Base-by-base conservation (phyloP, 768 basidiomycete species). In the Psilocybe subaeruginosa region DNA sequence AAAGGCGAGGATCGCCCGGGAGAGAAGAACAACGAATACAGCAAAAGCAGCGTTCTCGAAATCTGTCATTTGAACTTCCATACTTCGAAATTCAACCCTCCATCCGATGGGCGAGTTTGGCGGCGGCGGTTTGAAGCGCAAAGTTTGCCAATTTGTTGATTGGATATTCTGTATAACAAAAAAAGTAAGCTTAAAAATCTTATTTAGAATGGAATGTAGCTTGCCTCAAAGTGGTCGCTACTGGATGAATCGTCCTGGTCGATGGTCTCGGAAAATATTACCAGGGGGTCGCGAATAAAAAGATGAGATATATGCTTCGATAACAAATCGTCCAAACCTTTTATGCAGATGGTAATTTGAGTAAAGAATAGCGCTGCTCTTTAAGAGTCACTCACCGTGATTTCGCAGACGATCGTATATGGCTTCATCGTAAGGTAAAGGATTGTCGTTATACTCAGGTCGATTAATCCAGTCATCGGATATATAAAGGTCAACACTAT, bases 141-240 rank as follows among this genome's bases (percentile, higher is more conserved):
- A 81, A 0, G 97, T 98, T 77, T 99, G 97, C 97, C 97, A 99
- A 70, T 99, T 99, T 3, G 97, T 99, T 2, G 97, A 99, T 85
- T 99, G 97, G 27, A 99, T 90, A 70, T 98, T 99, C 92, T 97
- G 23, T 12, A 0, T 23, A 17, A 7, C 48, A 14, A 2, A 16
- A 16, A 16, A 12, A 31, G 2, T 35, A 6, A 31, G 14, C 31
- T 16, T 27, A 1, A 39, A 52, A 39, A 30, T 45, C 4, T 7
- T 23, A 2, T 27, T 17, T 29, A 33, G 23, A 5, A 17, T 27
- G 5, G 27, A n/a, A 46, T 3, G 2, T 33, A 3, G 66, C 76
- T 27, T 65, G 93, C 94, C 83, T 99, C 97, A 64, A 99, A 99
- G 72, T 99, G 97, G 72, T 99, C 97, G 62, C 85, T 93, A 61